Evolutionary conservation across 2,329 filamentous ascomycete species (phyloP), one percentile per base, ranked within the genome.

Genomic region (Ophiocordyceps unilateralis): DNA sequence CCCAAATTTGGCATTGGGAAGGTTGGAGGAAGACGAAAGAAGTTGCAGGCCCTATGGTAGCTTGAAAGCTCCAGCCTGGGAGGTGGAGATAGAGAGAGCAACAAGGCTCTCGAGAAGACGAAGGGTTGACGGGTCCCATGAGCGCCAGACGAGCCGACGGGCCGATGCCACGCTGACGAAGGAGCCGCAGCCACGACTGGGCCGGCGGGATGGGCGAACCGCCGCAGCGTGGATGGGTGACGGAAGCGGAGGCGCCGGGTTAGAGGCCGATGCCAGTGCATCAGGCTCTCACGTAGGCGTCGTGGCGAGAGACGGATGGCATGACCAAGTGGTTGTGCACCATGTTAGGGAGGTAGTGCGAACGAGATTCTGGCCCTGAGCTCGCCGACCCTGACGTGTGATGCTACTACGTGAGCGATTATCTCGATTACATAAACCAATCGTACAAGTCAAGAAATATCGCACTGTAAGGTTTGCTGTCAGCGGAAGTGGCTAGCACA

Each of bases 31-130:
- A 58, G 51, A 51, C 52, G 46, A 46, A 51, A 41, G 44, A 46
- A 46, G 38, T 48, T 50, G 51, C 55, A 68, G 68, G 70, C 58
- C 67, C 62, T 66, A 66, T 74, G 72, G 70, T 75, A 69, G 72
- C 72, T 76, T 76, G 63, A 76, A 74, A 75, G 72, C 71, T 74
- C 72, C 72, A 74, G 70, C 69, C 70, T 69, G 32, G 32, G 20
- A 41, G 9, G 21, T 11, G 23, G 21, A 37, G 28, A 22, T 26
- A 19, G 58, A 51, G 14, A 34, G 28, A 32, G 30, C 30, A 34
- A 34, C 12, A 17, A 17, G 30, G 30, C 30, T 34, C 30, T n/a
- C 15, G n/a, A 17, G 30, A 34, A 34, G 30, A 14, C 8, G 14
- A 34, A n/a, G 30, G 30, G 10, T 14, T 26, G 5, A 14, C 7